These are phyloP conservation scores for Abortiporus biennis DNA, from an alignment of 1,284 basidiomycete genomes.

Conservation along the genomic window DNA sequence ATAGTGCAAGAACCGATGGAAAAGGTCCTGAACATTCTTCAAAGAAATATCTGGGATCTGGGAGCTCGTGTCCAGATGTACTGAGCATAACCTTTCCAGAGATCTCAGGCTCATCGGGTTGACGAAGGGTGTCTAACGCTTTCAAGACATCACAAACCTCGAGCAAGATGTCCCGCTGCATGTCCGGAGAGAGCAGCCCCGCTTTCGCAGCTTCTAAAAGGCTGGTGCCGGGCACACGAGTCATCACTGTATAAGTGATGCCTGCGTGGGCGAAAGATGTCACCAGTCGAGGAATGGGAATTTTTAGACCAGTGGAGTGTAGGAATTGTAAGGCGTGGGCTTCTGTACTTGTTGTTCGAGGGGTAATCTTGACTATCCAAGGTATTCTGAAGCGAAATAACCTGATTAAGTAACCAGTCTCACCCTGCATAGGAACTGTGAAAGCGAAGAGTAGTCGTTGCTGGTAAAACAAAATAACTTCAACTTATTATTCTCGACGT, in stretches of 20 bases:
- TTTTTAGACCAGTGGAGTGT: not conserved
- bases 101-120: not conserved
- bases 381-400: not conserved
- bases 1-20: not conserved
- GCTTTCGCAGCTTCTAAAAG: not conserved
- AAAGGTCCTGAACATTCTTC: not conserved
- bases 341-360: not conserved
- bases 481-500: no score
- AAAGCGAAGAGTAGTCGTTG: no score
- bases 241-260: not conserved
- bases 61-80: not conserved
- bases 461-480: no score
- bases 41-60: not conserved
- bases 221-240: not conserved
- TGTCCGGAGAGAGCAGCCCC: not conserved
- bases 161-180: not conserved
- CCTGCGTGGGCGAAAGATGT: not conserved
- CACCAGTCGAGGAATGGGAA: not conserved
- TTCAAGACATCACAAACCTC: not conserved
- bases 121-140: not conserved
- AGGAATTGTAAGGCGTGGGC: not conserved
- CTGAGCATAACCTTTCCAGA: not conserved
- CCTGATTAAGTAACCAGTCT: no score
- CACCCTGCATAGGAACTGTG: no score
- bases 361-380: not conserved